Conservation (phyloP, 73 alveolate species). For the Stentor coeruleus region DNA sequence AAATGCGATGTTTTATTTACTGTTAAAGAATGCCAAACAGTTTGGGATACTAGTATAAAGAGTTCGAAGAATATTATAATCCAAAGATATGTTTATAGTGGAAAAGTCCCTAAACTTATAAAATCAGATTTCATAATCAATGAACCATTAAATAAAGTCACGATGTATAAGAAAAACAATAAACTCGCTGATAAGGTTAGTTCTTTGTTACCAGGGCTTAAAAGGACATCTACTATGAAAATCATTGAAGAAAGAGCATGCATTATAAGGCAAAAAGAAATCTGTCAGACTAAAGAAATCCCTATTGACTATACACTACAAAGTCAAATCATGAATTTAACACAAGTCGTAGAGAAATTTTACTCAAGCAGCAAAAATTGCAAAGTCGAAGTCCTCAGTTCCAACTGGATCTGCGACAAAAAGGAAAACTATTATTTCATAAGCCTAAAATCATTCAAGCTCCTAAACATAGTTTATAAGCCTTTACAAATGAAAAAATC, state of each 20-base stretch:
- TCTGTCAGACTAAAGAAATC: background rate
- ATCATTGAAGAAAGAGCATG: background rate
- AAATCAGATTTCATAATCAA: background rate
- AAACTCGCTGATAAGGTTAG: too few relatives aligned
- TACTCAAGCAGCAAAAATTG: slow-evolving; percentile 1
- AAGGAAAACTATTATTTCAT: background rate
- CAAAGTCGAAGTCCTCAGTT: background rate
- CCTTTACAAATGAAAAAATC: background rate
- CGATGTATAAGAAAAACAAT: background rate
- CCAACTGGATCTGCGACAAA: background rate
- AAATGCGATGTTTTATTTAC: background rate
- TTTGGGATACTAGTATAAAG: background rate
- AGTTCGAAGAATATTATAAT: background rate
- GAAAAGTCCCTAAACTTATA: background rate
- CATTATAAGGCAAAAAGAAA: background rate
- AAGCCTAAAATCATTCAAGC: background rate
- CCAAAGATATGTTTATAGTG: background rate
- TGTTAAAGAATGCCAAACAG: background rate
- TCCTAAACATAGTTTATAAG: background rate
- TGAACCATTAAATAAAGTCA: too few relatives aligned
- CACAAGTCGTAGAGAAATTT: background rate
- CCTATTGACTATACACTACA: background rate
- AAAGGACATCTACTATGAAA: background rate
- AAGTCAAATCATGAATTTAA: background rate
- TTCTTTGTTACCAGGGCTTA: background rate